phyloP scores from a whole-genome alignment of 139 green algal species.

The Chlorella sp. region DNA sequence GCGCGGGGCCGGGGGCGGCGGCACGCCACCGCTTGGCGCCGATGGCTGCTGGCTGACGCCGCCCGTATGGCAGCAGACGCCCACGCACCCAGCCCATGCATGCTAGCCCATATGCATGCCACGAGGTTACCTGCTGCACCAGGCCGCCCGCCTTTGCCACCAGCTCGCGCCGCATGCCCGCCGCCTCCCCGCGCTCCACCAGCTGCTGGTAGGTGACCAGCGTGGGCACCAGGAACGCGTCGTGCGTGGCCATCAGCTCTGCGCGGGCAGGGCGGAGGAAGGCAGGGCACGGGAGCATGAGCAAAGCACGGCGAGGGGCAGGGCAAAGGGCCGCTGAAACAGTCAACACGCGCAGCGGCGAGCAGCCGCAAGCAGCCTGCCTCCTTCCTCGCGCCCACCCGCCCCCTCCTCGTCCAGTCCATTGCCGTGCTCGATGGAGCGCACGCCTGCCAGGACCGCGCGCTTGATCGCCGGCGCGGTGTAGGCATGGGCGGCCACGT shows the following conservation, averaged over 20 bases:
- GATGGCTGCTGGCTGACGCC: neutral
- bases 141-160: constrained; percentile 58
- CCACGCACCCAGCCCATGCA: neutral
- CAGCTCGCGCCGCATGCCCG: constrained; percentile 56
- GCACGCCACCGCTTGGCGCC: neutral
- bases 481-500: constrained; percentile 66
- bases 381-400: neutral
- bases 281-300: neutral
- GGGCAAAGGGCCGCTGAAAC: neutral
- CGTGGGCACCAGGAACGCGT: constrained; percentile 64
- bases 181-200: constrained; percentile 32
- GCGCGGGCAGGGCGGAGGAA: neutral
- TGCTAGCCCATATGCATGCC: too few relatives aligned
- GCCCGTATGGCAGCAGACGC: neutral
- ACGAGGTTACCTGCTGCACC: constrained; percentile 47
- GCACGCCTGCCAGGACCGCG: constrained; percentile 53
- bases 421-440: constrained; percentile 77
- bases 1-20: neutral
- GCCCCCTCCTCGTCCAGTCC: constrained; percentile 39
- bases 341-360: neutral
- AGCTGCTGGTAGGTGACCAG: constrained; percentile 61
- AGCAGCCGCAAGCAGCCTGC: neutral
- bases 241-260: constrained; percentile 31
- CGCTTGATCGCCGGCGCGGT: constrained; percentile 51
- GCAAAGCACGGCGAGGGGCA: neutral